Evolutionary conservation across 306 rosid species (phyloP).

Genomic region (Gastrolobium villosum): DNA sequence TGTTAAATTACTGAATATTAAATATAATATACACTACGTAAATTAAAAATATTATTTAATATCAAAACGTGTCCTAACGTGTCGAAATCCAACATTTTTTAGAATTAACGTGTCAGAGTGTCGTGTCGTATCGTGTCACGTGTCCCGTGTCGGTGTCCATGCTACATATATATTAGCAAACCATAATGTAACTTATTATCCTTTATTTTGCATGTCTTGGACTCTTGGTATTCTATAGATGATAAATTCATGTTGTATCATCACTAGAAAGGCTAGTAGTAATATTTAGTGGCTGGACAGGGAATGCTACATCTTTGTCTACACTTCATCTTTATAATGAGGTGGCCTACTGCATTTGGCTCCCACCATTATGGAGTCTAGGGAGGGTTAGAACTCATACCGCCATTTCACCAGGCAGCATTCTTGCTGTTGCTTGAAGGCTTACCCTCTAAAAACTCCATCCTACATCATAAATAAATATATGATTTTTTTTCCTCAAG

Average conservation of each 20-base stretch:
- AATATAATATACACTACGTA: too few relatives aligned
- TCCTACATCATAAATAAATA: constrained; percentile 18
- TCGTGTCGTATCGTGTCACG: too few relatives aligned
- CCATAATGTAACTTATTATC: constrained; percentile 23
- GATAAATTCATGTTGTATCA: constrained; percentile 14
- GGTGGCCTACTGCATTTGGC: background rate
- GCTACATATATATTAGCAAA: too few relatives aligned
- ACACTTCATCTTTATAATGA: background rate
- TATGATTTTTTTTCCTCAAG: background rate
- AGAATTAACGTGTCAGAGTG: too few relatives aligned
- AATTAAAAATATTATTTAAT: too few relatives aligned
- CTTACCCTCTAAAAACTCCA: constrained; percentile 4
- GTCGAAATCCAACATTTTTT: too few relatives aligned
- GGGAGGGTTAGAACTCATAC: background rate
- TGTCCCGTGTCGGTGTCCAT: too few relatives aligned
- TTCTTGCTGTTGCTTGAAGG: constrained; percentile 28
- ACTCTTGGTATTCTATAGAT: constrained; percentile 6
- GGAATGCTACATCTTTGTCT: background rate
- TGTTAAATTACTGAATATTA: too few relatives aligned
- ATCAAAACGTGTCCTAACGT: too few relatives aligned
- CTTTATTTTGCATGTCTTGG: constrained; percentile 23
- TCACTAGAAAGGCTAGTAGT: constrained; percentile 12
- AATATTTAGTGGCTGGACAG: background rate
- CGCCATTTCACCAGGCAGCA: background rate
- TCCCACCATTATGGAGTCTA: background rate